Evolutionary conservation across 2,329 filamentous ascomycete species (phyloP).

Genomic region (Ophioceras dolichostomum): DNA sequence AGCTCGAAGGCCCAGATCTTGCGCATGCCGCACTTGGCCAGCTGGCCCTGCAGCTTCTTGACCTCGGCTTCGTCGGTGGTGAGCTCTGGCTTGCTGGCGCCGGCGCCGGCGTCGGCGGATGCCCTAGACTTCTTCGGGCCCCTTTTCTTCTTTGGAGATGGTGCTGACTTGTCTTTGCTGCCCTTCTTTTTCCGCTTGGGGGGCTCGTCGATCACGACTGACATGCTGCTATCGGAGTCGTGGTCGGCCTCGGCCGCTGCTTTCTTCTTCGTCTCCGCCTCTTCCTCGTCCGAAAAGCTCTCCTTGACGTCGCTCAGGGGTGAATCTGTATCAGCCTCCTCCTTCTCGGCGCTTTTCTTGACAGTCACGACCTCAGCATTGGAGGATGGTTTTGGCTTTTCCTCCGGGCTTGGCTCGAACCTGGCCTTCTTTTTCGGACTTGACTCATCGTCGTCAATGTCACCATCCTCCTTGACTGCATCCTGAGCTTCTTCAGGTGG

Average conservation of each 20-base stretch:
- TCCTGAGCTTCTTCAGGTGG: constrained; percentile 15
- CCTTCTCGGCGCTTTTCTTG: constrained; percentile 9
- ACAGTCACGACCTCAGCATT: constrained; percentile 4
- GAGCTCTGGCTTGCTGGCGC: constrained; percentile 1
- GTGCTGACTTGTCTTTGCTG: no score
- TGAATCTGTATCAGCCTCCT: constrained; percentile 7
- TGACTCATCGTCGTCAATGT: constrained; percentile 15
- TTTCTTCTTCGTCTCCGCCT: constrained; percentile 3
- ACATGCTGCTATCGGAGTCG: constrained; percentile 48
- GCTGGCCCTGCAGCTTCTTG: constrained; percentile 75
- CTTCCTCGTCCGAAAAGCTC: constrained; percentile 2
- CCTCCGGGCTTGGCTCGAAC: constrained; percentile 3
- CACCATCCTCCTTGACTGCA: constrained; percentile 14
- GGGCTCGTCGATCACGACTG: constrained; percentile 65
- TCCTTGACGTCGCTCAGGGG: constrained; percentile 5
- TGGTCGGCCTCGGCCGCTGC: background rate
- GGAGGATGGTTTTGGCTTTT: constrained; percentile 4
- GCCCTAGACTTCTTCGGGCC: constrained; percentile 3
- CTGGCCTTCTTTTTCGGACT: constrained; percentile 12
- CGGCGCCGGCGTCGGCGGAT: constrained; percentile 1
- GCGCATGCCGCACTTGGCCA: constrained; percentile 81
- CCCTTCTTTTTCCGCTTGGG: constrained; percentile 22
- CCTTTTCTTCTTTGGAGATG: no score
- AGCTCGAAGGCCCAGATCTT: constrained; percentile 88
- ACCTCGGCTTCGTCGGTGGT: constrained; percentile 65